Conservation (phyloP, 1,139 yeast genomes). For the Yamadazyma diospyri region DNA sequence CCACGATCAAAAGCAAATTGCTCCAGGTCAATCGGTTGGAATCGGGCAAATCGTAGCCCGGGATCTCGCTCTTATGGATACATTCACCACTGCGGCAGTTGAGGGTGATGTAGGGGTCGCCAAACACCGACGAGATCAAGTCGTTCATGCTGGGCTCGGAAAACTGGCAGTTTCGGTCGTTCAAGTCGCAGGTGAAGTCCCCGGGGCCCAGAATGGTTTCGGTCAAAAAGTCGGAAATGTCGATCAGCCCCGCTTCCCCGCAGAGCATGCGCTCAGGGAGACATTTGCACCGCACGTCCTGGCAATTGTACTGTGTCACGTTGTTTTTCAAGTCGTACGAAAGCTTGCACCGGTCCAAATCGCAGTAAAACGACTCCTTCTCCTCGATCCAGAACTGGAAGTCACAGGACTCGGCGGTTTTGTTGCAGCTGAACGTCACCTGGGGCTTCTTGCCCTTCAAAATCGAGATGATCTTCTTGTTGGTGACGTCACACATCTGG, state of each 20-base stretch:
- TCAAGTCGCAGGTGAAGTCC: conserved; percentile 75
- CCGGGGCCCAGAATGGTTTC: conserved; percentile 94
- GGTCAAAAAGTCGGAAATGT: conserved; percentile 85
- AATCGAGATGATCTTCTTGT: conserved; percentile 76
- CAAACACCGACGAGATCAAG: conserved; percentile 82
- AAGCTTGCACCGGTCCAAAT: conserved; percentile 65
- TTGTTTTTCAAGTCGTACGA: conserved; percentile 62
- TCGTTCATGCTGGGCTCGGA: conserved; percentile 97
- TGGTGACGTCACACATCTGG: conserved; percentile 94
- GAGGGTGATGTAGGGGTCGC: conserved; percentile 83
- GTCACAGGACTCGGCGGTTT: conserved; percentile 62
- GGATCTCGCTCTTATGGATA: conserved; percentile 85
- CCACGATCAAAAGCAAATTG: conserved; percentile 47
- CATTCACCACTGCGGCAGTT: conserved; percentile 87
- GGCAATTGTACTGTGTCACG: conserved; percentile 74
- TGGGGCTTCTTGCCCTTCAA: conserved; percentile 82
- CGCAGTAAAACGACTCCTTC: conserved; percentile 86
- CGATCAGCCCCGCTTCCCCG: conserved; percentile 92
- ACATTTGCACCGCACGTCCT: conserved; percentile 75
- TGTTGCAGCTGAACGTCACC: conserved; percentile 87
- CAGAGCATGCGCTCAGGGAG: conserved; percentile 90
- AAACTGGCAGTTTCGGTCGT: conserved; percentile 61
- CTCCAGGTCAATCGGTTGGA: conserved; percentile 46
- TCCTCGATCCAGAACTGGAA: conserved; percentile 97
- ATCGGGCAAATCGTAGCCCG: conserved; percentile 78